Base-by-base conservation (phyloP, 495 filamentous ascomycete species). In the Aspergillus kassunensis region DNA sequence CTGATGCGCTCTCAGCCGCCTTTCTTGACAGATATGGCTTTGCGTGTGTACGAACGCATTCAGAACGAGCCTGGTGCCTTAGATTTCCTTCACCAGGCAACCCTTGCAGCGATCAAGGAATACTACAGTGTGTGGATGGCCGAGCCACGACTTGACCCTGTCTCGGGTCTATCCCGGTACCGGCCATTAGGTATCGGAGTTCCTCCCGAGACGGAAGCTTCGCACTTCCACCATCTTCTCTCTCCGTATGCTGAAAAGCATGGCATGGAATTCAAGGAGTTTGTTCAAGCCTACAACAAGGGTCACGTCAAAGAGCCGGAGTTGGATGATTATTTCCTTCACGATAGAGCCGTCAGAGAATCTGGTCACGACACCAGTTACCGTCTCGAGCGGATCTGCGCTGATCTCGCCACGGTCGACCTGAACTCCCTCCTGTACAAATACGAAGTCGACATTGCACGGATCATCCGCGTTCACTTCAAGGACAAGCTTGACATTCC, bases 321-420 rank as follows among this genome's bases (percentile, higher is more conserved):
- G 33, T 77, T 98, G 9, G 93, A 98, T 62, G 83, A 90, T 21
- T 98, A 96, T 64, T 97, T 96, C 73, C 71, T 95, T 58, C 93
- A 98, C 63, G 95, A 98, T 65, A 83, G 95, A 42, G 90, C 89
- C 6, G 90, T 97, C 18, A 85, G 93, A 40, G 93, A 97, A 63
- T 96, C 91, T n/a, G 93, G 93, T 18, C 93, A 98, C 63, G 93
- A 98, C 65, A 97, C 91, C 6, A 86, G 88, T 21, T 97, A 97
- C 65, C 88, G 93, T 20, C 76, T 98, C 1, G 93, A 97, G 67
- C 83, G 84, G 15, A 79, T 93, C 19, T 91, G 87, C 60, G 93
- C 88, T 12, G 81, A 97, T 61, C 74, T 97, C 20, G 93, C 90
- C 15, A 97, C 93, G 1, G 87, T 97, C 23, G 93, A 98, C 61